These are phyloP conservation scores for Exophiala sp. DNA, from an alignment of 2,329 filamentous ascomycete species.

Conservation along the genomic window DNA sequence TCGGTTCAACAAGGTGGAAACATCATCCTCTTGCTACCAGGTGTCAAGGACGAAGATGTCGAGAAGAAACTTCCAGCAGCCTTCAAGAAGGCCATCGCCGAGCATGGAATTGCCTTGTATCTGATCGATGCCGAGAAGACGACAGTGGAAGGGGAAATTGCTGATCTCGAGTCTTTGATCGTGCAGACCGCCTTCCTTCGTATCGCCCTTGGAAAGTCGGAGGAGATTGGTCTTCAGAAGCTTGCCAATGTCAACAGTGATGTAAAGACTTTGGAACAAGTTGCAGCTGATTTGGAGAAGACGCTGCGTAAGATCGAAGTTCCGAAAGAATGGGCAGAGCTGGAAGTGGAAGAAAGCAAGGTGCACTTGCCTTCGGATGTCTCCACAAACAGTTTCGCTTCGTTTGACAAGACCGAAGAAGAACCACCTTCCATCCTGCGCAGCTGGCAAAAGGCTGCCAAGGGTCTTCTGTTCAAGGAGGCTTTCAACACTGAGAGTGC, in stretches of 20 bases:
- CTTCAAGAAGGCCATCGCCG: constrained; percentile 68
- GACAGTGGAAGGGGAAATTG: constrained; percentile 64
- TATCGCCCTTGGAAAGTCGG: constrained; percentile 65
- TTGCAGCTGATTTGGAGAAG: constrained; percentile 59
- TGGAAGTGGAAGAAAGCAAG: constrained; percentile 56
- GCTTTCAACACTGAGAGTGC: constrained; percentile 71
- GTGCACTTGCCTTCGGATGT: constrained; percentile 60
- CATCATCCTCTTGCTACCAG: constrained; percentile 71
- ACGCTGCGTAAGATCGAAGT: constrained; percentile 71
- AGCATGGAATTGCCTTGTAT: constrained; percentile 68
- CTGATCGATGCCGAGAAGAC: constrained; percentile 70
- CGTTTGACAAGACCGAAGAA: constrained; percentile 71
- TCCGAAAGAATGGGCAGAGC: constrained; percentile 74
- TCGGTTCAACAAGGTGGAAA: constrained; percentile 68
- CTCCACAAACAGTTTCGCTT: constrained; percentile 74
- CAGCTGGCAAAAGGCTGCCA: constrained; percentile 80
- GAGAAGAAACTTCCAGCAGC: constrained; percentile 76
- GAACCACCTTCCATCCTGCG: constrained; percentile 66
- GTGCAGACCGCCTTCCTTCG: constrained; percentile 81
- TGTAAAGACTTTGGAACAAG: constrained; percentile 60
- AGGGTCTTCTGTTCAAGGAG: constrained; percentile 90
- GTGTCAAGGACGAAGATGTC: constrained; percentile 79
- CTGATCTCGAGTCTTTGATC: constrained; percentile 61
- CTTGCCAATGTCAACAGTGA: constrained; percentile 60
- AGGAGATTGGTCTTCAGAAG: constrained; percentile 63